Evolutionary conservation across 192 early-diverging fungal species (phyloP), one percentile per base, ranked within the genome.

Genomic region (Diversispora eburnea): DNA sequence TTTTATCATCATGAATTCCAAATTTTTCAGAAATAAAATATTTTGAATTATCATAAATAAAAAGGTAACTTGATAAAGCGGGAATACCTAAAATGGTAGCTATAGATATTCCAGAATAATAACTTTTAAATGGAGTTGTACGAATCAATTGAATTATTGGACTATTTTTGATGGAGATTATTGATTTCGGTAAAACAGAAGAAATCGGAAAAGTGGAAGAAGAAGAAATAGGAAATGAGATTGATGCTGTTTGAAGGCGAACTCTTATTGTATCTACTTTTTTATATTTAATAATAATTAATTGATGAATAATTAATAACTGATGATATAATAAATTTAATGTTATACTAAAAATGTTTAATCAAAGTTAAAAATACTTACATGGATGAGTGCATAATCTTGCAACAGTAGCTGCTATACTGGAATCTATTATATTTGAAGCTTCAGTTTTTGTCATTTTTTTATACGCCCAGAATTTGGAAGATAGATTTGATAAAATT

Each of bases 201-300:
- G 71, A 43, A 79, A 73, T 47, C 75, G 61, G 42, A 72, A 48
- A 72, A 73, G 69, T 67, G 67, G 72, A 45, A 71, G 66, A 41
- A 42, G 25, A 15, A 15, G 10, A 62, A 41, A 41, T 5, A 22
- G 5, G 63, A 70, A 4, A 56, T 54, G 51, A 64, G 72, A 33
- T 76, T 62, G n/a, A n/a, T n/a, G 69, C 48, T 41, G 78, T 83
- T 72, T 92, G 92, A 64, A 89, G 74, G 17, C 87, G 79, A 33
- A 89, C 91, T 54, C 93, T 91, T 69, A 94, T 70, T 42, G 92
- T 92, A 76, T 94, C 92, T 58, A 94, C 82, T 83, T 51, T 51
- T 51, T 4, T 51, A 12, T 0, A 33, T 33, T 33, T 12, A 51
- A 51, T 12, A 4, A 51, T 3, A 51, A 12, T 2, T 12, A 12